A percentile compares a stretch with the other conserved stretches of the same genome.
phyloP scores from a whole-genome alignment of 805 yeast species.

The Candida taoyuanica region DNA sequence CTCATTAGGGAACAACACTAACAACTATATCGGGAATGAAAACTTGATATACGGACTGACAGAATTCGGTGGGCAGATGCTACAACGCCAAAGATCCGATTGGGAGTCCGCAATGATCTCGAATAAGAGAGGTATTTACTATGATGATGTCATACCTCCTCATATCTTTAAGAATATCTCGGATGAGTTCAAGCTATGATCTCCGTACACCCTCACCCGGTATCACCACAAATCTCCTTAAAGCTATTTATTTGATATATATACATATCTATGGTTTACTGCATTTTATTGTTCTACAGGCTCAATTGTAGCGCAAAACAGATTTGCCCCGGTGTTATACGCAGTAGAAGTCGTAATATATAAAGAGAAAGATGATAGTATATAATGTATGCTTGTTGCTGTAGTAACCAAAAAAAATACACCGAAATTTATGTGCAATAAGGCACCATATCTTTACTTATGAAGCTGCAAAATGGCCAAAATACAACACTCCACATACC shows the following conservation, averaged over 20 bases:
- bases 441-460: too few relatives aligned
- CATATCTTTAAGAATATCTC: conserved; percentile 20
- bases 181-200: conserved; percentile 17
- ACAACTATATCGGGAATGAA: conserved; percentile 52
- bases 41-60: conserved; percentile 56
- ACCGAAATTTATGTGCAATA: too few relatives aligned
- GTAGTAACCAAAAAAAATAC: too few relatives aligned
- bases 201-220: background rate
- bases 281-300: background rate
- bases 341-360: too few relatives aligned
- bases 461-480: too few relatives aligned
- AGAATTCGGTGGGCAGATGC: conserved; percentile 52
- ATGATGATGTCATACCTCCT: conserved; percentile 32
- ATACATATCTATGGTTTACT: background rate
- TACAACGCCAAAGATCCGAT: conserved; percentile 38
- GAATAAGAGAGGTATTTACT: conserved; percentile 26
- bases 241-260: background rate
- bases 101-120: conserved; percentile 54
- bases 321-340: too few relatives aligned
- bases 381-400: too few relatives aligned
- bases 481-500: too few relatives aligned
- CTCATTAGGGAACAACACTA: conserved; percentile 32
- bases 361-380: too few relatives aligned
- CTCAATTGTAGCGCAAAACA: too few relatives aligned
- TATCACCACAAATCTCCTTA: too few relatives aligned